Evolutionary conservation across 768 basidiomycete genomes (phyloP).

Genomic region (Agrocybe praecox): DNA sequence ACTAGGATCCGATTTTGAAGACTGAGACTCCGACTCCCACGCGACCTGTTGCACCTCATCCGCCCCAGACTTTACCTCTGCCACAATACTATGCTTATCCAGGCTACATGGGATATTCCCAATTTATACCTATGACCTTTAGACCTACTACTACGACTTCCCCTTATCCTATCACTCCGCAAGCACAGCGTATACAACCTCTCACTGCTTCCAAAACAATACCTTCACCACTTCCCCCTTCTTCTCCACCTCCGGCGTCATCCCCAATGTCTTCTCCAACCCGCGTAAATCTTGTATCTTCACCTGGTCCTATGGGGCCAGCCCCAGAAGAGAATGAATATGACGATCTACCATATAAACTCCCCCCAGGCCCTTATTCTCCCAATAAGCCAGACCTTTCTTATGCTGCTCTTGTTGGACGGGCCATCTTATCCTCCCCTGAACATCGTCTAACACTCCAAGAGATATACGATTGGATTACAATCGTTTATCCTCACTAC

Average conservation of each 20-base stretch:
- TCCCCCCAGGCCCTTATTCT: constrained; percentile 87
- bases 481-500: constrained; percentile 91
- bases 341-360: constrained; percentile 67
- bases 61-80: constrained; percentile 26
- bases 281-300: constrained; percentile 78
- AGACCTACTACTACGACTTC: constrained; percentile 28
- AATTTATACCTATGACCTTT: constrained; percentile 37
- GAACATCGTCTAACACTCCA: constrained; percentile 87
- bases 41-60: constrained; percentile 31
- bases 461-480: constrained; percentile 97
- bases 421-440: constrained; percentile 86
- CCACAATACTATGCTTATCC: constrained; percentile 40
- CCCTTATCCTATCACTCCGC: constrained; percentile 52
- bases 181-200: constrained; percentile 39
- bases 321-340: constrained; percentile 67
- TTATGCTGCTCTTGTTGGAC: constrained; percentile 95
- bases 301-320: constrained; percentile 76
- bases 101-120: constrained; percentile 39
- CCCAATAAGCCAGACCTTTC: constrained; percentile 81
- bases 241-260: constrained; percentile 51
- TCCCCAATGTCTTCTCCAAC: constrained; percentile 70
- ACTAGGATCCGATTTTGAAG: constrained; percentile 33
- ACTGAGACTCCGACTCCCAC: constrained; percentile 49
- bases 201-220: constrained; percentile 31
- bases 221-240: constrained; percentile 55